These are phyloP conservation scores for Maudiozyma turicensis DNA, from an alignment of 805 yeast genomes.

Conservation along the genomic window DNA sequence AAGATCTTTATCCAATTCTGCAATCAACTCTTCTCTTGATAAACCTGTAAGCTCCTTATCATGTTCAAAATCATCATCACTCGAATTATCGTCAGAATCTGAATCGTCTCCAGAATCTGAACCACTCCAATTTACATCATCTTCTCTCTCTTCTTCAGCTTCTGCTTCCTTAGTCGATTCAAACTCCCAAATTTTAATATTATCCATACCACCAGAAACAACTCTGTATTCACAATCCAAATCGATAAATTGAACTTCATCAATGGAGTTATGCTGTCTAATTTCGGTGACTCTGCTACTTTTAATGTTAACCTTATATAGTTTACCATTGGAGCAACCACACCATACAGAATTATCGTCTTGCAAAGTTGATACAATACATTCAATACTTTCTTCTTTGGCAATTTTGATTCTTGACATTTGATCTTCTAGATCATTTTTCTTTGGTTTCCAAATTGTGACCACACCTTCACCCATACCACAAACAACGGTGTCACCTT, in stretches of 20 bases:
- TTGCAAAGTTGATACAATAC: constrained; percentile 42
- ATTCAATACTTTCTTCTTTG: constrained; percentile 65
- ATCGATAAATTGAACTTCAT: constrained; percentile 71
- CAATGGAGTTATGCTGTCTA: constrained; percentile 55
- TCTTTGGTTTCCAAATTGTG: constrained; percentile 73
- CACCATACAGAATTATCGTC: constrained; percentile 55
- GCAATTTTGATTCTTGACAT: constrained; percentile 62
- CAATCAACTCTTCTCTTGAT: constrained; percentile 25
- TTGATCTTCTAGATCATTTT: constrained; percentile 68
- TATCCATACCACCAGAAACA: constrained; percentile 77
- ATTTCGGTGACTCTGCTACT: constrained; percentile 55
- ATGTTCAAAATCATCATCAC: constrained; percentile 6
- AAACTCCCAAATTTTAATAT: constrained; percentile 64
- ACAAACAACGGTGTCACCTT: constrained; percentile 57
- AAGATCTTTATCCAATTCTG: constrained; percentile 25
- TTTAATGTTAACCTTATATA: constrained; percentile 57
- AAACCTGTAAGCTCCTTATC: constrained; percentile 16
- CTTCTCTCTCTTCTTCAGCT: constrained; percentile 1
- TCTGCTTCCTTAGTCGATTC: constrained; percentile 21
- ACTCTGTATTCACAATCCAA: constrained; percentile 73
- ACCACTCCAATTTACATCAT: neutral
- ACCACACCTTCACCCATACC: constrained; percentile 89
- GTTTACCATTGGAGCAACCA: constrained; percentile 69
- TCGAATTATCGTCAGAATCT: constrained; percentile 7
- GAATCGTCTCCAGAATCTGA: neutral